Percentiles rank a stretch among this genome's conserved stretches.
phyloP scores from a whole-genome alignment of 192 early-diverging fungal species.

The Coemansia sp. region DNA sequence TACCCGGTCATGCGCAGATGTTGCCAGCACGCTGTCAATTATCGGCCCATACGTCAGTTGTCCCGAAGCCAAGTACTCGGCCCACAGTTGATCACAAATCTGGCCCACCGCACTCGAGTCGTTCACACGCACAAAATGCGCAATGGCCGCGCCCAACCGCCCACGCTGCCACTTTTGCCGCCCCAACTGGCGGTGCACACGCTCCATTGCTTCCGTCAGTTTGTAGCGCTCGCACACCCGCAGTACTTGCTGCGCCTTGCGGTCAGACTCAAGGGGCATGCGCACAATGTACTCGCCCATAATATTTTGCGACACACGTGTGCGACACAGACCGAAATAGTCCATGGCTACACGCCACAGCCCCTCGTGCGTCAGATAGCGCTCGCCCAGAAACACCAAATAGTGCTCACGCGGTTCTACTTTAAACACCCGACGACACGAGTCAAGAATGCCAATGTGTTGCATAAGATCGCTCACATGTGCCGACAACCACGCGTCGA shows the following conservation, averaged over 20 bases:
- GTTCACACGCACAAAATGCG: conserved; percentile 57
- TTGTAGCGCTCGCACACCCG: conserved; percentile 50
- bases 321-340: conserved; percentile 45
- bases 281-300: conserved; percentile 46
- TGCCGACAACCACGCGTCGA: conserved; percentile 62
- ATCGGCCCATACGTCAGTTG: conserved; percentile 44
- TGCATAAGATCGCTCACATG: conserved; percentile 63
- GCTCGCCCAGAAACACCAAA: conserved; percentile 31
- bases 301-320: neutral
- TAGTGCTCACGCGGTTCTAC: conserved; percentile 47
- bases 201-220: conserved; percentile 29
- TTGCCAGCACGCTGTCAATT: conserved; percentile 39
- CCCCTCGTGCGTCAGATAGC: conserved; percentile 35
- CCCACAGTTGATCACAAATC: conserved; percentile 61
- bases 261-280: conserved; percentile 56
- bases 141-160: conserved; percentile 60
- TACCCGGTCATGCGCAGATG: conserved; percentile 46
- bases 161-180: conserved; percentile 57
- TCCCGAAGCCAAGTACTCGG: conserved; percentile 51
- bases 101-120: conserved; percentile 54
- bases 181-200: conserved; percentile 53
- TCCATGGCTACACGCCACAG: conserved; percentile 59
- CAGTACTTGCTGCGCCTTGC: conserved; percentile 57
- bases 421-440: conserved; percentile 30
- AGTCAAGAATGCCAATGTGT: conserved; percentile 55